Base-by-base conservation (phyloP, 345 rosid species). In the Eucalyptus sp. region DNA sequence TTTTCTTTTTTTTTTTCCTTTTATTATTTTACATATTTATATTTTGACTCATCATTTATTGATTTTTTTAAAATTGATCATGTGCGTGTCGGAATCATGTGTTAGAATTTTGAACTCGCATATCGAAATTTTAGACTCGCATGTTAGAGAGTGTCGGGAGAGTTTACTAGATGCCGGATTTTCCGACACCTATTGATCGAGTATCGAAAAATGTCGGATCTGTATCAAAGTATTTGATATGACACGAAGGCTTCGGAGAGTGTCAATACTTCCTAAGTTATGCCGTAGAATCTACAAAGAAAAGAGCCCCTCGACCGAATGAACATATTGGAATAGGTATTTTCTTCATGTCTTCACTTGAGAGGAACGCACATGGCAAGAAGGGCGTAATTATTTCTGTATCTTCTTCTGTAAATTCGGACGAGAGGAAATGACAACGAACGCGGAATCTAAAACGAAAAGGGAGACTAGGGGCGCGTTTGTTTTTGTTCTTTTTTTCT, bases 221-320 rank as follows among this genome's bases (percentile, higher is more conserved):
- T 52, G 2, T 18, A 52, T 18, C 25, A 52, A 52, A 18, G 58
- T 52, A 52, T 52, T 2, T 4, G 0, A 52, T 52, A 52, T 18
- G 25, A 52, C 2, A 52, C 0, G 4, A 52, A 52, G 20, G 9
- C 2, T 52, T 1, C 5, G 0, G 1, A 52, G 4, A 52, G 4
- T 52, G 0, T 18, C 0, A 1, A 52, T 52, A 52, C 58, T 52
- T 52, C 58, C 1, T 18, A 20, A 20, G 58, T 20, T 52, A 18
- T 52, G 20, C 58, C 58, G 7, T 52, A 3, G 25, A 52, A 20
- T 52, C 10, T 52, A 52, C 25, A 52, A 20, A 7, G 58, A 52
- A 52, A 52, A 52, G 58, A 2, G 58, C 58, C 58, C 58, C 25
- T 52, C 25, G 5, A 52, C 58, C 10, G 25, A 52, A 52, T 52